These are phyloP conservation scores for Microstegium vimineum DNA, from an alignment of 176 grass and related monocot species.

Conservation along the genomic window DNA sequence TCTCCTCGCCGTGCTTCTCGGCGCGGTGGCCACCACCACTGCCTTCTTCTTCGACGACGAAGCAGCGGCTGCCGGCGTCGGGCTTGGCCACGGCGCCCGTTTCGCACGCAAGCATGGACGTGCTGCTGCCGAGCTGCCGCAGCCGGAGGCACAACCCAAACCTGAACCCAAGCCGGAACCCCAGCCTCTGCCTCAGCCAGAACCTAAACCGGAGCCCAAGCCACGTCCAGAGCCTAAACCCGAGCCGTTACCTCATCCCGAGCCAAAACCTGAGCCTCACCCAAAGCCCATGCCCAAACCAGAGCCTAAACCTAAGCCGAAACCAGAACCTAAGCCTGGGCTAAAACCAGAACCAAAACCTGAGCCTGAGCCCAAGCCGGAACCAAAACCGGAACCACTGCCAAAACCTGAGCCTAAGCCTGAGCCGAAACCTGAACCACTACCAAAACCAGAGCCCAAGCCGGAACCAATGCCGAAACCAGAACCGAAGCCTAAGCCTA, in stretches of 20 bases:
- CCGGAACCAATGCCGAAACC: not conserved
- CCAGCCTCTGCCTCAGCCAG: not conserved
- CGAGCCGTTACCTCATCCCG: not conserved
- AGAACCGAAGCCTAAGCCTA: not conserved
- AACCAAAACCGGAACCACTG: too few relatives aligned
- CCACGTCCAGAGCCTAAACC: not conserved
- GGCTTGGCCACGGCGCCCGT: not conserved
- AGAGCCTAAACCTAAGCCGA: not conserved
- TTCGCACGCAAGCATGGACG: not conserved
- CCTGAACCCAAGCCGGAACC: not conserved
- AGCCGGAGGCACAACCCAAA: not conserved
- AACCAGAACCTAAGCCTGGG: not conserved
- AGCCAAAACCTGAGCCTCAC: not conserved
- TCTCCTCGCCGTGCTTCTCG: not conserved
- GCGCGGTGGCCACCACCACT: not conserved
- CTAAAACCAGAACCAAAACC: too few relatives aligned
- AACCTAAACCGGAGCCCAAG: not conserved
- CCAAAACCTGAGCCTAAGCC: not conserved
- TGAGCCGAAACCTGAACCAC: not conserved
- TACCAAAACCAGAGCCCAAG: accelerated
- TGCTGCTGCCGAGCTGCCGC: not conserved
- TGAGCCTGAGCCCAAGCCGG: too few relatives aligned
- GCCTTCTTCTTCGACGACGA: not conserved
- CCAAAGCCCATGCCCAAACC: not conserved
- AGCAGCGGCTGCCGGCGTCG: not conserved